Evolutionary conservation across 768 basidiomycete genomes (phyloP), one percentile per base, ranked within the genome.

Genomic region (Dictyophora rubrovolvata): DNA sequence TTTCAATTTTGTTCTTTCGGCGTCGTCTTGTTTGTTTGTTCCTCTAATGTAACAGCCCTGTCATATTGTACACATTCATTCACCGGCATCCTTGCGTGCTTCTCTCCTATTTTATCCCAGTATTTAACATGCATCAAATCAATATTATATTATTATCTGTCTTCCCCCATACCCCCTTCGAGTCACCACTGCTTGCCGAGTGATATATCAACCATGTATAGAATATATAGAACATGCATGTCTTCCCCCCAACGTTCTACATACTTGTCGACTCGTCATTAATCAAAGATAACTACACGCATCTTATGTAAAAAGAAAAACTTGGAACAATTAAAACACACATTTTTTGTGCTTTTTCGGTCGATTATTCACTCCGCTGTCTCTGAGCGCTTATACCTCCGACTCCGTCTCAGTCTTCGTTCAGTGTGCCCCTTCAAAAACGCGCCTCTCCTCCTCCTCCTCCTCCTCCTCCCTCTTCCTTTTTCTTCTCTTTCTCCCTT

Each of bases 321-420:
- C n/a, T 28, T 28, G 28, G 28, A 28, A 28, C 28, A 28, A 28
- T 28, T 28, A 28, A 28, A 28, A 28, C 28, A 28, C 28, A 7
- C 28, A 28, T 28, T 28, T 28, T 28, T 28, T 28, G 7, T 28
- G 7, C 28, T 7, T 3, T 28, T 28, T 28, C 28, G 28, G 28
- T 28, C 28, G 28, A 42, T 12, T 42, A 42, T 42, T 42, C 42
- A 42, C 42, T 42, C 42, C 42, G 42, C 42, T 42, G 42, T n/a
- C 12, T n/a, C 12, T n/a, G 42, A 28, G 21, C 55, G 49, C 21
- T 18, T 51, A 12, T 49, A 28, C 49, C 48, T 59, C 57, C 57
- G 57, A 59, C 52, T 59, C 57, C 50, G 50, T 51, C 57, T 59
- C 57, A 59, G 48, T 59, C 57, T 59, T 36, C 37, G n/a, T 23